These are phyloP conservation scores for Fraxinus paxiana DNA, from an alignment of 305 asterid species.

Conservation along the genomic window DNA sequence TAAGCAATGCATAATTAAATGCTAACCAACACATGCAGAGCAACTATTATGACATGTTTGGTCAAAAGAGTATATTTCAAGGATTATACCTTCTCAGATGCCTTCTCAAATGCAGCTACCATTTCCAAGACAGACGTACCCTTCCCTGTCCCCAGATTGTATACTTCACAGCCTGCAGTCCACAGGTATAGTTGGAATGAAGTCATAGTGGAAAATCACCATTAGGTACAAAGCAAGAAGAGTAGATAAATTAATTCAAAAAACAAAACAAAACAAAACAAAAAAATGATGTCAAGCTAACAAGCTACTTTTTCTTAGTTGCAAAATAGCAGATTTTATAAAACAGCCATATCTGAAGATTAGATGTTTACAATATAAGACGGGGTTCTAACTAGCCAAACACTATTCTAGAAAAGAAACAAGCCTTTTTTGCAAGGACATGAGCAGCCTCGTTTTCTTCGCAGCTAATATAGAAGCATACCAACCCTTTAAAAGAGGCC, in stretches of 20 bases:
- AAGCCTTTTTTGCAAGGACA: not conserved
- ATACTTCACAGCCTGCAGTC: conserved; percentile 41
- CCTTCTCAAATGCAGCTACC: conserved; percentile 56
- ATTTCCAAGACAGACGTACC: conserved; percentile 53
- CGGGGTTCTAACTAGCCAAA: not conserved
- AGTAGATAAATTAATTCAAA: not conserved
- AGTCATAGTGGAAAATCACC: not conserved
- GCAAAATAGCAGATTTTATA: not conserved
- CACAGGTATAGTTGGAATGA: not conserved
- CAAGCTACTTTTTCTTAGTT: not conserved
- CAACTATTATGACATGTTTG: not conserved
- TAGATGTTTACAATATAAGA: not conserved
- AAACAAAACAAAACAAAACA: not conserved
- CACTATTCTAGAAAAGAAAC: not conserved
- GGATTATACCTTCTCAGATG: conserved; percentile 43
- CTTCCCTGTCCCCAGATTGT: conserved; percentile 47
- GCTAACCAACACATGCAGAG: not conserved
- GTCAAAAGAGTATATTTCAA: not conserved
- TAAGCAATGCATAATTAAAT: not conserved
- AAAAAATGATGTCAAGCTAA: not conserved
- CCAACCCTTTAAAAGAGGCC: not conserved
- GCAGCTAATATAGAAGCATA: not conserved
- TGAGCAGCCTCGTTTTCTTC: not conserved
- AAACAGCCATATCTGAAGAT: not conserved
- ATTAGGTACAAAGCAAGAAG: not conserved